Conservation (phyloP, 1,284 basidiomycete species). For the Ustilago loliicola region DNA sequence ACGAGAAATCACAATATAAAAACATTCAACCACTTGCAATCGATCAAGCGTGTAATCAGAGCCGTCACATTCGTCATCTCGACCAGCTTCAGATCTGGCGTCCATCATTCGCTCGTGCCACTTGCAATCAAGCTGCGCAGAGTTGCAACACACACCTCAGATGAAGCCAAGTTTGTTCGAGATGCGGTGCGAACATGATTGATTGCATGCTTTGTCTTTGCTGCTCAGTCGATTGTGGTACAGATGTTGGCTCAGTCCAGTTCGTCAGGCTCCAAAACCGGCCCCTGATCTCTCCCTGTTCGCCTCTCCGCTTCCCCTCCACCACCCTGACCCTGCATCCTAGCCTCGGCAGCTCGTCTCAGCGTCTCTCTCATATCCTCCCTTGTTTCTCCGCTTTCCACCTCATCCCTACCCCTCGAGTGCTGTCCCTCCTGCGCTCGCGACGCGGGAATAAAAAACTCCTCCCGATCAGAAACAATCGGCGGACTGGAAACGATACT, state of each 20-base stretch:
- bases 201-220: not conserved
- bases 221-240: too few species aligned
- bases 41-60: too few species aligned
- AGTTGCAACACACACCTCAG: too few species aligned
- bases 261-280: constrained; percentile 46
- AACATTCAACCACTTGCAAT: too few species aligned
- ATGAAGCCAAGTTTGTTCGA: too few species aligned
- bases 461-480: constrained; percentile 42
- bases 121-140: too few species aligned
- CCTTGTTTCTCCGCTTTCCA: not conserved
- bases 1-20: too few species aligned
- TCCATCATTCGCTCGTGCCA: too few species aligned
- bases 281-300: not conserved
- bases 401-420: not conserved
- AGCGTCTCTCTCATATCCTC: constrained; percentile 40
- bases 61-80: too few species aligned
- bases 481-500: constrained; percentile 41
- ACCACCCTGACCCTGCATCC: not conserved
- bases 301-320: not conserved
- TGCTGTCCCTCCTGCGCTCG: not conserved
- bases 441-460: constrained; percentile 9
- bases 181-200: not conserved
- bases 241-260: constrained; percentile 30
- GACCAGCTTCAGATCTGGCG: too few species aligned
- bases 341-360: constrained; percentile 31